A percentile compares a stretch with the other conserved stretches of the same genome.
Conservation (phyloP, 352 stramenopile genomes). For the Phytophthora pisi region DNA sequence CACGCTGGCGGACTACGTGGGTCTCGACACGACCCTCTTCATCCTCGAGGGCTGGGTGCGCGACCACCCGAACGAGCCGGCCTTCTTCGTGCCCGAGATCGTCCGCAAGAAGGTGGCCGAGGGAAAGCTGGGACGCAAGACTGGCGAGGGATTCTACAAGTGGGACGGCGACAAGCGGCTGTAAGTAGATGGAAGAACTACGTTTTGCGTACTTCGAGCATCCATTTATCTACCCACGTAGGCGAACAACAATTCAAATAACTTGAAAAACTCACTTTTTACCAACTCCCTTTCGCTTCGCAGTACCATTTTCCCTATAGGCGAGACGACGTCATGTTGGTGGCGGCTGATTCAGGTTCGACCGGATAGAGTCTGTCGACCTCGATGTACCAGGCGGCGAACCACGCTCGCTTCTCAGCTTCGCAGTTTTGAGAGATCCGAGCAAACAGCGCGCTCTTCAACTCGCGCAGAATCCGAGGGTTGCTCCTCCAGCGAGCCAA, state of each 20-base stretch:
- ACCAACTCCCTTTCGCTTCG: not conserved
- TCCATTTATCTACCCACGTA: conserved; percentile 6
- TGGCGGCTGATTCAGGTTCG: not conserved
- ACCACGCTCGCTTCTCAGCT: conserved; percentile 62
- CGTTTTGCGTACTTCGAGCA: conserved; percentile 6
- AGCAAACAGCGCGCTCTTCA: conserved; percentile 51
- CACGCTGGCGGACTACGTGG: conserved; percentile 95
- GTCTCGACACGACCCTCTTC: conserved; percentile 96
- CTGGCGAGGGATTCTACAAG: conserved; percentile 97
- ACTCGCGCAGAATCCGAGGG: conserved; percentile 22
- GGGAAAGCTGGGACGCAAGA: conserved; percentile 96
- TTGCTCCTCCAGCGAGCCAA: conserved; percentile 29
- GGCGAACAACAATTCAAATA: conserved; percentile 2
- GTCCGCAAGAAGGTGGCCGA: conserved; percentile 92
- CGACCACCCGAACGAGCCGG: conserved; percentile 94
- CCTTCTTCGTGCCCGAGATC: conserved; percentile 95
- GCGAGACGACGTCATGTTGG: conserved; percentile 16
- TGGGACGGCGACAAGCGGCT: conserved; percentile 86
- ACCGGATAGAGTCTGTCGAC: conserved; percentile 44
- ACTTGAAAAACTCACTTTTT: conserved; percentile 10
- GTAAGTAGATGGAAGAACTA: conserved; percentile 33
- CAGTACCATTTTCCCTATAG: conserved; percentile 15
- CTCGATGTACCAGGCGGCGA: conserved; percentile 67
- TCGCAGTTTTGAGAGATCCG: conserved; percentile 64
- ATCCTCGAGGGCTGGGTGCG: conserved; percentile 97